Percentiles rank a stretch among this genome's conserved stretches.
phyloP scores from a whole-genome alignment of 352 stramenopile genomes.

The Phytophthora syringae region DNA sequence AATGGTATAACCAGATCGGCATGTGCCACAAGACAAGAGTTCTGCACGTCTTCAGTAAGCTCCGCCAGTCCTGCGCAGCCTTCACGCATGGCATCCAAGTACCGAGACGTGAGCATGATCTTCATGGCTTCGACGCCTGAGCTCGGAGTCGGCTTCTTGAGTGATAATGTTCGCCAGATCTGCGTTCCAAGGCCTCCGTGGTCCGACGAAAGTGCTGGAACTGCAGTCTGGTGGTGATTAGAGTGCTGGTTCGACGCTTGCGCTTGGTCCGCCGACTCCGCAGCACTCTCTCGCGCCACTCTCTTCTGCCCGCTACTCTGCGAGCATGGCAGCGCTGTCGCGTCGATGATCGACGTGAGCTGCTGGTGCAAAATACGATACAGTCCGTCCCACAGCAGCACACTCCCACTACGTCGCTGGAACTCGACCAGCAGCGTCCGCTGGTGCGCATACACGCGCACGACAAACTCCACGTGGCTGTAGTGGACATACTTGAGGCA shows the following conservation, averaged over 20 bases:
- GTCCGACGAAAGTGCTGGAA: constrained; percentile 16
- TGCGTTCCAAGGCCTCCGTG: constrained; percentile 60
- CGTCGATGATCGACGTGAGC: constrained; percentile 55
- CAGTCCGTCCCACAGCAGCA: constrained; percentile 83
- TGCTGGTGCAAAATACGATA: constrained; percentile 79
- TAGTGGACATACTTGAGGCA: constrained; percentile 89
- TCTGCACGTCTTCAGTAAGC: constrained; percentile 71
- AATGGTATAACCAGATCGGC: constrained; percentile 62
- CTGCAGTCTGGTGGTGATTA: not conserved
- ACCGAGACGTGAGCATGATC: constrained; percentile 85
- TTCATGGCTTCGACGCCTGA: constrained; percentile 86
- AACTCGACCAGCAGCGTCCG: constrained; percentile 71
- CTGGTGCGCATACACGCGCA: constrained; percentile 65
- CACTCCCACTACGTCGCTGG: constrained; percentile 74
- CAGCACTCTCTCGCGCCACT: constrained; percentile 20
- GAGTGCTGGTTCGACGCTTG: constrained; percentile 6
- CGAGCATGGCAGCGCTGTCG: constrained; percentile 50
- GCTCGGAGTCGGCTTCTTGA: constrained; percentile 50
- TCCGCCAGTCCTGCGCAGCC: constrained; percentile 74
- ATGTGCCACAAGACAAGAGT: constrained; percentile 63
- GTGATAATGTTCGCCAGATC: constrained; percentile 65
- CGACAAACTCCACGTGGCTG: constrained; percentile 82
- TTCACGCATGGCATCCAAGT: constrained; percentile 75
- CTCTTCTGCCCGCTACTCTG: constrained; percentile 80
- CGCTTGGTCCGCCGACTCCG: not conserved